These are phyloP conservation scores for Mortierella sp. DNA, from an alignment of 371 early-diverging fungal species.

Conservation along the genomic window DNA sequence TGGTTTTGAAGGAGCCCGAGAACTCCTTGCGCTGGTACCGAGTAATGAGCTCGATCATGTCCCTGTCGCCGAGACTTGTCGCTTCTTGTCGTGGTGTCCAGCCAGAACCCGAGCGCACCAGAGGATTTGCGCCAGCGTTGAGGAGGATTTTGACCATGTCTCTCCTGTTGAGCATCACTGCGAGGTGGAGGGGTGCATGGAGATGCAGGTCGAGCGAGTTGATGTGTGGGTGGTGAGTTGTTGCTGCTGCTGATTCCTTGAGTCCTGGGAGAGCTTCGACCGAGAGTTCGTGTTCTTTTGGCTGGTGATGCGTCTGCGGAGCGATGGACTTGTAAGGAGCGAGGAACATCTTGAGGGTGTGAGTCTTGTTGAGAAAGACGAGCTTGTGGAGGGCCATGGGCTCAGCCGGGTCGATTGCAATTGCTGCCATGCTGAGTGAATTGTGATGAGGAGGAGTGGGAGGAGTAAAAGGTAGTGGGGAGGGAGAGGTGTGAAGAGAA, in stretches of 20 bases:
- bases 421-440: conserved; percentile 23
- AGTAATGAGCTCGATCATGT: conserved; percentile 42
- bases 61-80: conserved; percentile 41
- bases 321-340: conserved; percentile 32
- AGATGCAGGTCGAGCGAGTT: conserved; percentile 50
- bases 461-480: neutral
- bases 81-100: conserved; percentile 58
- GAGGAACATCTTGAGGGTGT: conserved; percentile 46
- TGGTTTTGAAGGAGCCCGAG: conserved; percentile 43
- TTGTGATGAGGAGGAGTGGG: neutral
- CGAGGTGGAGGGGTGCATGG: conserved; percentile 53
- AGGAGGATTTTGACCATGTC: conserved; percentile 44
- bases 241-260: neutral
- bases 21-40: conserved; percentile 47
- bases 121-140: conserved; percentile 50
- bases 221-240: conserved; percentile 36
- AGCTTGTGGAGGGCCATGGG: conserved; percentile 54
- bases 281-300: conserved; percentile 1
- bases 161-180: conserved; percentile 55
- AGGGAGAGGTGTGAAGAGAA: neutral
- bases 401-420: conserved; percentile 42
- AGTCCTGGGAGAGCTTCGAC: neutral
- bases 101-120: conserved; percentile 50
- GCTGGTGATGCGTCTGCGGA: neutral
- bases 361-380: conserved; percentile 46